Evolutionary conservation across 2,329 filamentous ascomycete species (phyloP), one percentile per base, ranked within the genome.

Genomic region (Aspergillus ruber): DNA sequence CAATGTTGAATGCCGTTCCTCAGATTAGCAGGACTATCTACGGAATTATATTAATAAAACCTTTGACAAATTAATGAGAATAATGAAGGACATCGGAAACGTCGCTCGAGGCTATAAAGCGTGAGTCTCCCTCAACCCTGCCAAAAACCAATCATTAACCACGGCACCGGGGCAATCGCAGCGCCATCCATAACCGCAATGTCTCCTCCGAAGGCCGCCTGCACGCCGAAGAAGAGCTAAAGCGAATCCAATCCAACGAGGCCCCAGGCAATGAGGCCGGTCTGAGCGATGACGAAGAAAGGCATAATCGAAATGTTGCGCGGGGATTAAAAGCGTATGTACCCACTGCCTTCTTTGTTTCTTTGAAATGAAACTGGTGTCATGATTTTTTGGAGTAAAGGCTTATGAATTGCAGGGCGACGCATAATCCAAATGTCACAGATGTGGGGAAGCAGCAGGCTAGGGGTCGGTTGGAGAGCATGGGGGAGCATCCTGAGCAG

Each of bases 281-380:
- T 8, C 3, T 18, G 0, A 20, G 38, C 13, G 15, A 40, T 8
- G 55, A 50, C 3, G 55, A 50, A 6, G 47, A 53, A 25, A 42
- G 42, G 6, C 54, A 51, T 35, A 43, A 45, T 7, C 40, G 33
- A n/a, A 60, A 60, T 35, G 54, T 59, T 33, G 51, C 51, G 32
- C 46, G 56, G 23, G 58, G 58, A 3, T 49, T 59, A 45, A 59
- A 57, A 44, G 55, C 56, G 58, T 60, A 53, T 42, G 56, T 53
- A 20, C 41, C 33, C 17, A 15, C 35, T 7, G n/a, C 36, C 33
- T 27, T 17, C 18, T 36, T 41, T 20, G 21, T n/a, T n/a, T 20
- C 20, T 29, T 36, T 36, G 32, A 29, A 21, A 38, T 3, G 13
- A 38, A 39, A 39, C 7, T 39, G 36, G 36, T 39, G 36, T 15